phyloP scores from a whole-genome alignment of 495 filamentous ascomycete species.

The Aspergillus coremiiformis region DNA sequence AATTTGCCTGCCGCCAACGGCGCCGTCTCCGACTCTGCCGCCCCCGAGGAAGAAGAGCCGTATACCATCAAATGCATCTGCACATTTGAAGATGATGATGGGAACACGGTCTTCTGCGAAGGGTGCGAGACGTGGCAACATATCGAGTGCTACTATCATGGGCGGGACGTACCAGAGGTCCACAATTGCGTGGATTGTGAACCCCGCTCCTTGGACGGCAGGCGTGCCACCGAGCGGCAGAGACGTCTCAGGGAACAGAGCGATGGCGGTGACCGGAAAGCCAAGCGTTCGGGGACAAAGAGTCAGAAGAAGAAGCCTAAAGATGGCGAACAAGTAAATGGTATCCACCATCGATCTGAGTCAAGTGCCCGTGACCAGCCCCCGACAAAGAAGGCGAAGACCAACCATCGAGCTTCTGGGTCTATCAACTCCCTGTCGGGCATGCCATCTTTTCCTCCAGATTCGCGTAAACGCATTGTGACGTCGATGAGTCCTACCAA shows the following conservation, averaged over 20 bases:
- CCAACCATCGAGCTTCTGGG: conserved; percentile 59
- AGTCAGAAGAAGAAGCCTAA: conserved; percentile 68
- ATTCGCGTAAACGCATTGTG: conserved; percentile 49
- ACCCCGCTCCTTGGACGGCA: conserved; percentile 62
- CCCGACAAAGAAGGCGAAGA: conserved; percentile 67
- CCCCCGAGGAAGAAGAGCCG: conserved; percentile 71
- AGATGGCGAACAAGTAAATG: conserved; percentile 37
- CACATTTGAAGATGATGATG: conserved; percentile 86
- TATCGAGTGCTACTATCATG: conserved; percentile 87
- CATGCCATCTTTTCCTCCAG: conserved; percentile 26
- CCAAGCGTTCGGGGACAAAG: conserved; percentile 62
- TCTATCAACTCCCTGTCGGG: conserved; percentile 56
- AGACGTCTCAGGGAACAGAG: conserved; percentile 52
- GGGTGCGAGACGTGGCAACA: conserved; percentile 97
- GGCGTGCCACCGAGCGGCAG: conserved; percentile 63
- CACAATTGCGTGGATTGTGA: conserved; percentile 86
- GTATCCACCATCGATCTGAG: conserved; percentile 42
- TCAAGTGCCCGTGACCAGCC: conserved; percentile 48
- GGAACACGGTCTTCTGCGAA: conserved; percentile 95
- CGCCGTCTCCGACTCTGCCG: conserved; percentile 46
- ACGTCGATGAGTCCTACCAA: conserved; percentile 48
- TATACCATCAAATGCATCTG: conserved; percentile 99
- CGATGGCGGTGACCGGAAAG: conserved; percentile 51
- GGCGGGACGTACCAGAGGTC: conserved; percentile 63
- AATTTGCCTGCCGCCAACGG: conserved; percentile 48